Percentiles rank a stretch among this genome's conserved stretches.
These are phyloP conservation scores for Dionaea muscipula DNA, from an alignment of 179 eudicot species.

Conservation along the genomic window DNA sequence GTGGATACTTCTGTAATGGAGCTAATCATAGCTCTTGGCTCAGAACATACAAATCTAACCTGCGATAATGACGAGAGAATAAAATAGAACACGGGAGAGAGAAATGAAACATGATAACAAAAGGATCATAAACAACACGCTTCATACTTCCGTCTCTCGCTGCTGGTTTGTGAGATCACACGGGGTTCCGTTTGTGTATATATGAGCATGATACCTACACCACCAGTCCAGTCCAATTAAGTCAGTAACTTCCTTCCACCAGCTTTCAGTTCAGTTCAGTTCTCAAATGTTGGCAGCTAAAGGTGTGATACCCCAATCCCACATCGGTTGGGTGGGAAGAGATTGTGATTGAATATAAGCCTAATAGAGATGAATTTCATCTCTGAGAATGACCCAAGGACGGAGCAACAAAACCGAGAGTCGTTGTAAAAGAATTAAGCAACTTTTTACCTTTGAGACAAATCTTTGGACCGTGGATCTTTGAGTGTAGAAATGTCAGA, in stretches of 20 bases:
- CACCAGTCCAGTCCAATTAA: neutral
- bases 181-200: constrained; percentile 66
- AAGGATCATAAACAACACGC: neutral
- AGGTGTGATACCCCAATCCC: no score
- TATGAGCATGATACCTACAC: constrained; percentile 85
- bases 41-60: constrained; percentile 94
- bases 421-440: neutral
- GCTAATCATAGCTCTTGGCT: constrained; percentile 73
- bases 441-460: constrained; percentile 58
- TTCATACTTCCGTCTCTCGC: constrained; percentile 77
- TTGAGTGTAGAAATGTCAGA: constrained; percentile 65
- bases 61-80: constrained; percentile 16
- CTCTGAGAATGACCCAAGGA: no score
- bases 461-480: constrained; percentile 90
- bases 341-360: no score
- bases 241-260: no score
- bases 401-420: no score
- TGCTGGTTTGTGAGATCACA: constrained; percentile 82
- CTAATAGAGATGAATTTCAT: no score
- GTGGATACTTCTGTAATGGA: constrained; percentile 84
- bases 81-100: neutral
- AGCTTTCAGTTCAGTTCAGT: neutral
- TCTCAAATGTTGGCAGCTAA: neutral
- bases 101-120: neutral
- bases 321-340: no score